Evolutionary conservation across 345 rosid species (phyloP).

Genomic region (Alliaria petiolata): DNA sequence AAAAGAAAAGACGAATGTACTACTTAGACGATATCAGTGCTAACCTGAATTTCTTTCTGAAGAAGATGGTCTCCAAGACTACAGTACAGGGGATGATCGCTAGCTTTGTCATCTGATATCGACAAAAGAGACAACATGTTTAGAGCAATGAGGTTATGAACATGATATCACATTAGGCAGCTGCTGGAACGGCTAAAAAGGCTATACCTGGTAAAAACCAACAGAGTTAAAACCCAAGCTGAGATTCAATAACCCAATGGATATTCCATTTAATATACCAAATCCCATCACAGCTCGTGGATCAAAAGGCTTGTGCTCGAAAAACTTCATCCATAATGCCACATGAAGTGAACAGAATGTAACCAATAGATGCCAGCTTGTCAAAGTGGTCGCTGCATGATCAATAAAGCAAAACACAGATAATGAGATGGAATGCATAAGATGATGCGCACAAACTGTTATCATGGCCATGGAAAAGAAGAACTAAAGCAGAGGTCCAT

Average conservation of each 20-base stretch:
- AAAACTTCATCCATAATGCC: conserved; percentile 86
- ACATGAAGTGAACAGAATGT: conserved; percentile 99
- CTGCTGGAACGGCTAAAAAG: background rate
- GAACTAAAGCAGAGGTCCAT: too few relatives aligned
- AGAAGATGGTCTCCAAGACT: conserved; percentile 85
- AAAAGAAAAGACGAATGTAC: too few relatives aligned
- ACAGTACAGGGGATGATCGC: conserved; percentile 95
- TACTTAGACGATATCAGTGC: background rate
- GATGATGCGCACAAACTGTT: background rate
- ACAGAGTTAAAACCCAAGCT: conserved; percentile 99
- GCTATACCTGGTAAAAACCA: conserved; percentile 94
- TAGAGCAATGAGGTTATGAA: background rate
- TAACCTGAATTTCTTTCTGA: conserved; percentile 86
- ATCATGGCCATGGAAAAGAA: too few relatives aligned
- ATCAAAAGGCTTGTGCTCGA: conserved; percentile 96
- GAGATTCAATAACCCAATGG: conserved; percentile 93
- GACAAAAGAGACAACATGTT: conserved; percentile 9
- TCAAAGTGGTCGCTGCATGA: conserved; percentile 98
- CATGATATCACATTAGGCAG: background rate
- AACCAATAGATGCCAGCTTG: conserved; percentile 99
- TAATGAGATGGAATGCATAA: background rate
- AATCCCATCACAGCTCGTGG: conserved; percentile 92
- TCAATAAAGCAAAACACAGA: conserved; percentile 2
- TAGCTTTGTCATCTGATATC: conserved; percentile 83
- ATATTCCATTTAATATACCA: conserved; percentile 87